Evolutionary conservation across 495 filamentous ascomycete species (phyloP), one percentile per base, ranked within the genome.

Genomic region (Venustampulla echinocandica): DNA sequence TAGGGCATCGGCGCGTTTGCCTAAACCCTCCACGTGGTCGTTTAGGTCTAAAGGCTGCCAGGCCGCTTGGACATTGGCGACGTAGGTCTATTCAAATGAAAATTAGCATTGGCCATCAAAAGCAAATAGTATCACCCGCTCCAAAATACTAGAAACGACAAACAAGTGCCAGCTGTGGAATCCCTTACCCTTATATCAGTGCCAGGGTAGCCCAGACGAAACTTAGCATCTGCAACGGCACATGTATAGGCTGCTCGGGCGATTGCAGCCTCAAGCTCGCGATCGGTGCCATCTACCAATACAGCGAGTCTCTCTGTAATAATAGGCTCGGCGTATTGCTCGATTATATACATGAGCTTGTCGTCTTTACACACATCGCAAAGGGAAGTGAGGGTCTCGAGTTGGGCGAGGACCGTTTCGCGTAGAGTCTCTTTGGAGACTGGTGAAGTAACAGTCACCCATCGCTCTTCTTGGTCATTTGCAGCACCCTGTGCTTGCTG

Each of bases 351-450:
- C 7, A 30, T 7, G n/a, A 30, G n/a, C n/a, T 30, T 30, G 7
- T 7, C 7, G n/a, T 7, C 27, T 30, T 30, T 7, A n/a, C 27
- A 7, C n/a, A 7, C 27, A 30, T n/a, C 68, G 54, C 74, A 79
- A 5, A 84, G 54, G 0, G 67, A 63, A 2, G 76, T 75, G 44
- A 85, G 54, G 1, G 79, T 69, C 23, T 73, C 73, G 10, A 85
- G 50, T 50, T 81, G 76, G 10, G 81, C 80, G 21, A 80, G 61
- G 1, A 74, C 68, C 1, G 80, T 84, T 34, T 86, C 82, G 1
- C 83, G 69, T 1, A 86, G 68, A 1, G 78, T 72, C 22, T 71
- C 66, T 24, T 76, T 71, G 1, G 79, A 82, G 15, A 82, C 65
- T 0, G 80, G 79, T 41, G 80, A 74, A 9, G 77, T 64, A 24